A percentile compares a stretch with the other conserved stretches of the same genome.
Conservation (phyloP, 2,329 filamentous ascomycete genomes). For the Clarireedia homoeocarpa region DNA sequence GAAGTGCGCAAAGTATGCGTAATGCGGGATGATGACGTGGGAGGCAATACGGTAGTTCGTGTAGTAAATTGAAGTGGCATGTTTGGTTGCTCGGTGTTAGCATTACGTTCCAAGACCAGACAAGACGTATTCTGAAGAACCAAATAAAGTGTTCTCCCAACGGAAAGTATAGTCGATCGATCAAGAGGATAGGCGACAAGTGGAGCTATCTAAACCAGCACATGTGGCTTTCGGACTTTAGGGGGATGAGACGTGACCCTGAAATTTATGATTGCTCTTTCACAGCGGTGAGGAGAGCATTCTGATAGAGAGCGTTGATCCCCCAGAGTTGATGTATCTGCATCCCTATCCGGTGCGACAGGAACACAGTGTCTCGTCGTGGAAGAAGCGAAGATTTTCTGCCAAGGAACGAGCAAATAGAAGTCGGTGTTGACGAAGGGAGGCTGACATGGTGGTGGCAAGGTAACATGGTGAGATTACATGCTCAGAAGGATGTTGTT, state of each 20-base stretch:
- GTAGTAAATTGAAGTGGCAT: no score
- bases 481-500: background rate
- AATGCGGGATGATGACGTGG: background rate
- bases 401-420: background rate
- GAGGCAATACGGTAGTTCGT: no score
- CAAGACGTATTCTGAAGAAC: background rate
- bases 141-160: background rate
- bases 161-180: background rate
- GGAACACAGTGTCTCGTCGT: no score
- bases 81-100: no score
- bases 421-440: background rate
- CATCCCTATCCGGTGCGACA: no score
- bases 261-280: constrained; percentile 1
- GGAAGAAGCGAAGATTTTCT: background rate
- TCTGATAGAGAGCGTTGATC: background rate
- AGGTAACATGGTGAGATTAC: background rate
- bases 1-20: background rate
- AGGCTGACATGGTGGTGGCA: background rate
- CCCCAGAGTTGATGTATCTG: no score
- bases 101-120: no score
- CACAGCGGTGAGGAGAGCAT: constrained; percentile 2
- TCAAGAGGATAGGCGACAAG: background rate
- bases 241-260: constrained; percentile 2
- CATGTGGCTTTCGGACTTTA: background rate
- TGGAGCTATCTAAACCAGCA: background rate